A percentile compares a stretch with the other conserved stretches of the same genome.
Conservation (phyloP, 768 basidiomycete genomes). For the Rossbeevera mucosa region DNA sequence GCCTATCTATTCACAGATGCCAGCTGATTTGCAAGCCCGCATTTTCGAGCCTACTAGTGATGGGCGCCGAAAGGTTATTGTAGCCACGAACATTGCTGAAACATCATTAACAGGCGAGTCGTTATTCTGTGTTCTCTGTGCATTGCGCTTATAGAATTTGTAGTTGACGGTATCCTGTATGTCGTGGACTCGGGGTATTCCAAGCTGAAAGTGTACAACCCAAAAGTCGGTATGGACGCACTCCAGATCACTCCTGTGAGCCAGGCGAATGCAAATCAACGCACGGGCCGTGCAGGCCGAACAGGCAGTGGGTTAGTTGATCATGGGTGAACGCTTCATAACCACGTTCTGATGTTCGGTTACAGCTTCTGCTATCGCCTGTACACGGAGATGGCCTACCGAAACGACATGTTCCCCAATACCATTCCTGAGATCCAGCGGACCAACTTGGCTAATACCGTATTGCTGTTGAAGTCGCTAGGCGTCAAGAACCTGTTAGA, state of each 20-base stretch:
- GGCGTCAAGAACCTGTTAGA: conserved; percentile 97
- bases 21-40: conserved; percentile 96
- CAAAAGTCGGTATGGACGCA: conserved; percentile 99
- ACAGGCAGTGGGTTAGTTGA: conserved; percentile 84
- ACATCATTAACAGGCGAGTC: conserved; percentile 84
- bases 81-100: conserved; percentile 98
- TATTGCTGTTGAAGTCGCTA: conserved; percentile 87
- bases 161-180: conserved; percentile 95
- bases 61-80: conserved; percentile 93
- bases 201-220: conserved; percentile 98
- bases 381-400: conserved; percentile 94
- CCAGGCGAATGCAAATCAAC: conserved; percentile 95
- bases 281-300: conserved; percentile 93
- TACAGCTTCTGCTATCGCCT: conserved; percentile 89
- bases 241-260: conserved; percentile 98
- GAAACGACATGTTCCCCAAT: conserved; percentile 92
- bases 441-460: conserved; percentile 96
- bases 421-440: conserved; percentile 99
- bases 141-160: conserved; percentile 3
- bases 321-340: background rate
- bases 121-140: background rate
- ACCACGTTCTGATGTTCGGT: conserved; percentile 1
- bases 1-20: conserved; percentile 99
- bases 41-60: conserved; percentile 94
- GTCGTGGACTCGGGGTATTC: conserved; percentile 97